These are phyloP conservation scores for Verticillium alfalfae DNA, from an alignment of 2,329 filamentous ascomycete genomes.

Conservation along the genomic window DNA sequence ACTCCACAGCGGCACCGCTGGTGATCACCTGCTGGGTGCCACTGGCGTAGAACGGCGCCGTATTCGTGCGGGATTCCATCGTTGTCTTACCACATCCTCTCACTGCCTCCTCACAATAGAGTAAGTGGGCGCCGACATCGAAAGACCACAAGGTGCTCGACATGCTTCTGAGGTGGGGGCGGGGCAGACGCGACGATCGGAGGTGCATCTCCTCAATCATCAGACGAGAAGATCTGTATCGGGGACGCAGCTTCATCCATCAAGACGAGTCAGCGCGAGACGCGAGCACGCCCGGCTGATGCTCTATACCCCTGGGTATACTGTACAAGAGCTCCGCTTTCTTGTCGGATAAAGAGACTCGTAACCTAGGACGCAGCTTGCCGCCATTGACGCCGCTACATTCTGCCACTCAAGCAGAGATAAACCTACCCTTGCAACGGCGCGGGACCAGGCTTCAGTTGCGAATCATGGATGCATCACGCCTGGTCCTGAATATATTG, in stretches of 20 bases:
- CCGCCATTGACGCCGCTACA: neutral
- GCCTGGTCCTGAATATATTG: neutral
- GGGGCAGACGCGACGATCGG: neutral
- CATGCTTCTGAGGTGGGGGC: neutral
- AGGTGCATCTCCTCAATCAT: neutral
- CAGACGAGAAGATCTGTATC: neutral
- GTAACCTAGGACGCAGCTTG: neutral
- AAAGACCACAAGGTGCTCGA: neutral
- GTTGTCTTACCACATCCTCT: neutral
- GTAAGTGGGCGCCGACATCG: neutral
- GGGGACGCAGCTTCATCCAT: neutral
- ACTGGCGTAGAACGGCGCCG: conserved; percentile 4
- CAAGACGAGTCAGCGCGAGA: neutral
- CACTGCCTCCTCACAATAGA: neutral
- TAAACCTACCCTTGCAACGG: neutral
- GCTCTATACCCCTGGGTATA: neutral
- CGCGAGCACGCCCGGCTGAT: neutral
- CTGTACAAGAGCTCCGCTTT: neutral
- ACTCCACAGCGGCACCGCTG: conserved; percentile 5
- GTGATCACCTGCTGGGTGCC: conserved; percentile 10
- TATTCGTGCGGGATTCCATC: conserved; percentile 1
- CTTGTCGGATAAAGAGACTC: neutral
- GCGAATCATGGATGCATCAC: neutral
- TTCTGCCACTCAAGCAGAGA: neutral
- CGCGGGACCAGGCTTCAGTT: neutral